A percentile compares a stretch with the other conserved stretches of the same genome.
These are phyloP conservation scores for Chytridium lagenaria DNA, from an alignment of 371 early-diverging fungal species.

Conservation along the genomic window DNA sequence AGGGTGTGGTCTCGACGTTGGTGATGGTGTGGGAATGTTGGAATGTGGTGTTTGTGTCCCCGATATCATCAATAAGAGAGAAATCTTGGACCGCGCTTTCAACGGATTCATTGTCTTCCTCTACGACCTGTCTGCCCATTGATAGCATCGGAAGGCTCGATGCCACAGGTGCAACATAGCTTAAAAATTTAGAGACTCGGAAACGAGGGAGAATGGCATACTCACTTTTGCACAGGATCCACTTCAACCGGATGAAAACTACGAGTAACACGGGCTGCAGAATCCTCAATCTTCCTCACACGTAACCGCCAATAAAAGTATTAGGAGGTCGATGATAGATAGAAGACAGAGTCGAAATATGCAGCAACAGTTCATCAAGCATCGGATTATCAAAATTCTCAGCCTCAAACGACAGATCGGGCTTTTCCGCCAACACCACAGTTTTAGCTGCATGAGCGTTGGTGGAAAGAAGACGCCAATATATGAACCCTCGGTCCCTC, in stretches of 20 bases:
- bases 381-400: constrained; percentile 56
- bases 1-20: neutral
- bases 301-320: constrained; percentile 50
- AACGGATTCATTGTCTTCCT: neutral
- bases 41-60: neutral
- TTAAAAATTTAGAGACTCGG: too few relatives aligned
- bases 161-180: too few relatives aligned
- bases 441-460: constrained; percentile 76
- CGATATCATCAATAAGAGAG: neutral
- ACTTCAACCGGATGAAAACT: neutral
- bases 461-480: constrained; percentile 94
- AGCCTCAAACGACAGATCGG: constrained; percentile 58
- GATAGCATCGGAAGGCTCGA: neutral
- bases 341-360: constrained; percentile 54
- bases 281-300: constrained; percentile 36
- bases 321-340: constrained; percentile 54
- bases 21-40: neutral
- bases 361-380: constrained; percentile 52
- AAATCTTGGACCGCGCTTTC: neutral
- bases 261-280: constrained; percentile 40
- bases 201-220: too few relatives aligned
- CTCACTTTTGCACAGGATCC: neutral
- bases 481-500: constrained; percentile 94
- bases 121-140: neutral
- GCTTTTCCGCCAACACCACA: constrained; percentile 64